Base-by-base conservation (phyloP, 1,139 yeast species). In the Arxiozyma heterogenica region DNA sequence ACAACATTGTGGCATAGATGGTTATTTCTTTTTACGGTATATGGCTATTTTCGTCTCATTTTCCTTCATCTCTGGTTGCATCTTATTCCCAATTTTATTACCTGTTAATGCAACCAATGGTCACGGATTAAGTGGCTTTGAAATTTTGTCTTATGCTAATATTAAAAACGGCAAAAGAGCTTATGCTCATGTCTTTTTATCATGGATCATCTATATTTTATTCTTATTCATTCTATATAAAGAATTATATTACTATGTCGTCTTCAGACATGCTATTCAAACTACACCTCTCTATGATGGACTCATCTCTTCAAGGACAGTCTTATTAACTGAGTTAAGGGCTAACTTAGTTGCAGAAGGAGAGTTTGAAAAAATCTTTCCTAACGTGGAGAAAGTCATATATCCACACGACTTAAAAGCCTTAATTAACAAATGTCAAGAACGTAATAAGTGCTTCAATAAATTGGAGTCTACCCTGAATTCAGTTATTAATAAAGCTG, bases 31-130 rank as follows among this genome's bases (percentile, higher is more conserved):
- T 66, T 70, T 88, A 53, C 77, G 98, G 60, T 93, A 83, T 68
- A 68, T 93, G 57, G 80, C 84, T 54, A 76, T 87, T 51, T 78
- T 86, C 55, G 75, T 81, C 34, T 69, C 78, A 20, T 68, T 87
- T 51, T 79, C 86, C 34, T 64, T 83, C 11, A 65, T 83, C 15
- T 94, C 95, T 1, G 80, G 87, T 53, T 59, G 86, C 39, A 61
- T 85, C 22, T 71, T 84, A 20, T 82, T 88, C 80, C 93, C 96
- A 34, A 80, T 93, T 55, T 73, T 93, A 56, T 75, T 93, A 58
- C 94, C 98, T 0, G 85, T 93, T 51, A 88, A 90, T 69, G 95
- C 94, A 17, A 83, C 95, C 9, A 84, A 87, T 59, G 93, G 95
- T 22, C 75, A 75, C 51, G 73, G 75, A 44, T 71, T 74, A 41